phyloP scores from a whole-genome alignment of 2,329 filamentous ascomycete genomes.

The Alternaria panax region DNA sequence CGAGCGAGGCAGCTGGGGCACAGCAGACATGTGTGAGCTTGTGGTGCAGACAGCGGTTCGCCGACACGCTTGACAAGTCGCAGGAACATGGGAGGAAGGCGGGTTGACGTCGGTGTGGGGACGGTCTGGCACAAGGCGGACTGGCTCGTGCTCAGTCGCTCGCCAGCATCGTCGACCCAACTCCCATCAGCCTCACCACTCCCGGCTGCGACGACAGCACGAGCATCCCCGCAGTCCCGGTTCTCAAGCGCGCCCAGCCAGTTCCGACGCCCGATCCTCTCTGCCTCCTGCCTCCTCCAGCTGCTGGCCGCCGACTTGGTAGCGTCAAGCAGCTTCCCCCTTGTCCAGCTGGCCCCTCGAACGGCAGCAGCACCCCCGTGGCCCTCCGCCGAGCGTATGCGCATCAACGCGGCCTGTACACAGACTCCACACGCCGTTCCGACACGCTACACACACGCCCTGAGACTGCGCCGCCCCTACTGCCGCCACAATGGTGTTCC shows the following conservation, averaged over 20 bases:
- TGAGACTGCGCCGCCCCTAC: constrained; percentile 25
- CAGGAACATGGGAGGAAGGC: constrained; percentile 19
- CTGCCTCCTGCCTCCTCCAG: background rate
- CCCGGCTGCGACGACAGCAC: constrained; percentile 22
- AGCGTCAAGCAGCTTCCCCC: constrained; percentile 16
- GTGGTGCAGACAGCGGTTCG: background rate
- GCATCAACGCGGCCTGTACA: constrained; percentile 25
- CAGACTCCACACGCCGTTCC: constrained; percentile 24
- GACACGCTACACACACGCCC: background rate
- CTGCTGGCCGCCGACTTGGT: constrained; percentile 18
- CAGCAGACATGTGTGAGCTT: background rate
- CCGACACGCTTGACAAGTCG: constrained; percentile 1
- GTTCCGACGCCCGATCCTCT: background rate
- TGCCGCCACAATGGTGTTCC: constrained; percentile 75
- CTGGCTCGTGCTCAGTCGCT: constrained; percentile 23
- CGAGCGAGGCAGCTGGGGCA: background rate
- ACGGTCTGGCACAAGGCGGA: constrained; percentile 13
- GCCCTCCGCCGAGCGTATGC: constrained; percentile 41
- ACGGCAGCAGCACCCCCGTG: constrained; percentile 30
- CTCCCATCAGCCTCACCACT: constrained; percentile 22
- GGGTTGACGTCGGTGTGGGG: constrained; percentile 31
- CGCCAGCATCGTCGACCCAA: constrained; percentile 24
- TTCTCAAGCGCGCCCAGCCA: constrained; percentile 11
- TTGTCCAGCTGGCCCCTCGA: constrained; percentile 33
- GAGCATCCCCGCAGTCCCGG: constrained; percentile 22